These are phyloP conservation scores for Phytophthora citrophthora DNA, from an alignment of 352 stramenopile species.

Conservation along the genomic window DNA sequence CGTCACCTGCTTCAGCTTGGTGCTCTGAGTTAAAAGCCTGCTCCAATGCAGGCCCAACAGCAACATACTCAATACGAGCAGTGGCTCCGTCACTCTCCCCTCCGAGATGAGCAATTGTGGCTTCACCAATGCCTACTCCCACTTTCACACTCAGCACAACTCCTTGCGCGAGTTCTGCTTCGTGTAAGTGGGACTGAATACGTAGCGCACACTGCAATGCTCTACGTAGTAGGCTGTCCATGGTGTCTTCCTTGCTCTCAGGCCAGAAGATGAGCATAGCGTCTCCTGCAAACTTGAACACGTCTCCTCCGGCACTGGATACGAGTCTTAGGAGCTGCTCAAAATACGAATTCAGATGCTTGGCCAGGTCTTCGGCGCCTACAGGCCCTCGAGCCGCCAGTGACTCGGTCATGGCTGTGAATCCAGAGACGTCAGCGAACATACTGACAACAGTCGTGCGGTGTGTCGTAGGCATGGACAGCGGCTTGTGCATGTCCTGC, in stretches of 20 bases:
- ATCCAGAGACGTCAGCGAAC: conserved; percentile 95
- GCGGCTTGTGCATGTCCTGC: conserved; percentile 44
- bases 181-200: conserved; percentile 91
- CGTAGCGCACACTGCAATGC: conserved; percentile 90
- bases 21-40: conserved; percentile 92
- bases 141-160: conserved; percentile 96
- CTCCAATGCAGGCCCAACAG: conserved; percentile 89
- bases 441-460: conserved; percentile 87
- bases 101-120: conserved; percentile 90
- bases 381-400: conserved; percentile 84
- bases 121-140: conserved; percentile 89
- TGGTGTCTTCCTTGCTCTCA: conserved; percentile 89
- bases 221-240: conserved; percentile 80
- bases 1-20: conserved; percentile 86
- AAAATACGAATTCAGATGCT: conserved; percentile 95
- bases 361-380: conserved; percentile 90
- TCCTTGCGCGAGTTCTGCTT: conserved; percentile 81
- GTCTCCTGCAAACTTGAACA: conserved; percentile 97
- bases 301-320: conserved; percentile 84
- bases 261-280: conserved; percentile 96
- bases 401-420: conserved; percentile 93
- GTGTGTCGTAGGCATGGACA: conserved; percentile 74
- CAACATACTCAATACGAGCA: conserved; percentile 91
- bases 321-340: conserved; percentile 84
- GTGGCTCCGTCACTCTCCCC: conserved; percentile 86